Conservation (phyloP, 2,329 filamentous ascomycete genomes). For the Penicillium sp. region DNA sequence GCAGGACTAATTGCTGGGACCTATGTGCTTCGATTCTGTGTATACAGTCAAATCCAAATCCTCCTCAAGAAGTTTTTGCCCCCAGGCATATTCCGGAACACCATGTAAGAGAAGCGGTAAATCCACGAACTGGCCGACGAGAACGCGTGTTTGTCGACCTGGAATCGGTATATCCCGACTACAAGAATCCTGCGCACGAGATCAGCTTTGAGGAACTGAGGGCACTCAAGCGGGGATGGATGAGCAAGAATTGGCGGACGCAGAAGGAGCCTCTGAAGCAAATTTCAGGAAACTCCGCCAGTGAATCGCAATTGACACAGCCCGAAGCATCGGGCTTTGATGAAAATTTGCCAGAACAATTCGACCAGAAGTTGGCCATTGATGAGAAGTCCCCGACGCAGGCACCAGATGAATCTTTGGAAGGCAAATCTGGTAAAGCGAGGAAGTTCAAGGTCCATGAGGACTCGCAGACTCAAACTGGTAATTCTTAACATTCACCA, state of each 20-base stretch:
- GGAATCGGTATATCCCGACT: conserved; percentile 77
- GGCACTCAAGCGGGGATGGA: conserved; percentile 70
- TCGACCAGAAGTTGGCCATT: conserved; percentile 33
- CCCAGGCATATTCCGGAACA: conserved; percentile 64
- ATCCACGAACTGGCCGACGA: conserved; percentile 75
- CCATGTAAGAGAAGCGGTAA: conserved; percentile 77
- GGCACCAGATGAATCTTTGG: conserved; percentile 23
- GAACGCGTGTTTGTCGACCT: conserved; percentile 88
- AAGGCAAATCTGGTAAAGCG: conserved; percentile 42
- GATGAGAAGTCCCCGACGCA: conserved; percentile 20
- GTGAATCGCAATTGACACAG: conserved; percentile 18
- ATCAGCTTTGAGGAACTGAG: conserved; percentile 90
- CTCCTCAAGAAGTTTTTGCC: conserved; percentile 36
- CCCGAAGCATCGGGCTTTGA: conserved; percentile 19
- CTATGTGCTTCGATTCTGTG: conserved; percentile 45
- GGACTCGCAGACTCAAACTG: conserved; percentile 74
- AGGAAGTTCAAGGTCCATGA: conserved; percentile 78
- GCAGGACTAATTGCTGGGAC: conserved; percentile 84
- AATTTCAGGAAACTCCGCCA: conserved; percentile 43
- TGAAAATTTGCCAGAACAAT: conserved; percentile 27
- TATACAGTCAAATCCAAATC: conserved; percentile 51
- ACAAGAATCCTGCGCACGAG: conserved; percentile 68
- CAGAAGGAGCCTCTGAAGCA: conserved; percentile 55
- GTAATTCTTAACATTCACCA: conserved; percentile 51
- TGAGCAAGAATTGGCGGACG: conserved; percentile 53